Conservation (phyloP, 179 eudicot genomes). For the Silene noctiflora region DNA sequence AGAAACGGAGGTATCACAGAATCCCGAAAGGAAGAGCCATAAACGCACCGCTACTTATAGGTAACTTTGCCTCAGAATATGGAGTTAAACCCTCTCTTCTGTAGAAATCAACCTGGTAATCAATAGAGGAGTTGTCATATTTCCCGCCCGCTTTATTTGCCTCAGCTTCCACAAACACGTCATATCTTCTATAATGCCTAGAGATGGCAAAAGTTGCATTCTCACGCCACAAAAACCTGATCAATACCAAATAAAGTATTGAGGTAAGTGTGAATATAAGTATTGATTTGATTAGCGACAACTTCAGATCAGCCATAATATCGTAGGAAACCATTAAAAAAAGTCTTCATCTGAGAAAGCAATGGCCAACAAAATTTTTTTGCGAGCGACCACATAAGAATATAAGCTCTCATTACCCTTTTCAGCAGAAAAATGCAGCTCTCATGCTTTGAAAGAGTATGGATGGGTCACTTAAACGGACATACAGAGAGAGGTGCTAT, state of each 20-base stretch:
- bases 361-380: not conserved
- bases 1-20: not conserved
- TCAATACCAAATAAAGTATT: constrained; percentile 10
- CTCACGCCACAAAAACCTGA: constrained; percentile 94
- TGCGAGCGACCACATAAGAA: no score
- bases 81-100: constrained; percentile 75
- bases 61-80: constrained; percentile 78
- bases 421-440: no score
- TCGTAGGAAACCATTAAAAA: no score
- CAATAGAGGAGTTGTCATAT: constrained; percentile 70
- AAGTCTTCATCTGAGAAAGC: no score
- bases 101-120: constrained; percentile 71
- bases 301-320: not conserved
- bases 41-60: constrained; percentile 78
- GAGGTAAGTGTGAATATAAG: not conserved
- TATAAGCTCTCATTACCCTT: no score
- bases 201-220: constrained; percentile 94
- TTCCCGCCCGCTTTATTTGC: constrained; percentile 90
- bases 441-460: no score
- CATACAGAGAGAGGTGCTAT: no score
- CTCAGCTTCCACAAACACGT: constrained; percentile 90
- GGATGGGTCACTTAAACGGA: no score
- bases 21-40: not conserved
- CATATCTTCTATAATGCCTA: constrained; percentile 80
- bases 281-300: no score